Base-by-base conservation (phyloP, 208 protist genomes). In the Crithidia bombi region DNA sequence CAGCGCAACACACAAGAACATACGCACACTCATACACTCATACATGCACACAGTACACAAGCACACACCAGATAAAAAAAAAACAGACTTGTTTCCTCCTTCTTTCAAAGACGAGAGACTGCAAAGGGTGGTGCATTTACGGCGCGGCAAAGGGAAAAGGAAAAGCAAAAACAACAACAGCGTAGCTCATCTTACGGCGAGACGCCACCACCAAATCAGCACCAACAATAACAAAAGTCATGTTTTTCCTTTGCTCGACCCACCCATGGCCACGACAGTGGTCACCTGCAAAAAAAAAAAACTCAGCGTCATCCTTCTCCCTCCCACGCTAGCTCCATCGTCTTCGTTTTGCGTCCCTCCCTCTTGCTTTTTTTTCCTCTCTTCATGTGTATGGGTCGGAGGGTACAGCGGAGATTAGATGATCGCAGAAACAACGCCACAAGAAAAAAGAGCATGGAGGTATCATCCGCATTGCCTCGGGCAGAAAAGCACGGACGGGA, bases 241-340 rank as follows among this genome's bases (percentile, higher is more conserved):
- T 6, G 4, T n/a, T 62, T 46, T 62, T 46, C n/a, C 36, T 43
- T 58, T 43, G n/a, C 36, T 58, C 43, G 39, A n/a, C 11, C 28
- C 14, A 33, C 10, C 47, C 5, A 19, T 17, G 5, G 33, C 3
- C 21, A 12, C 17, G 10, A 19, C 15, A 15, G 30, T 39, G 51
- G 46, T 64, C 17, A 32, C 6, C 25, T 19, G 11, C 6, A 19
- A 59, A 30, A 43, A 43, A 43, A 43, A 43, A 43, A 43, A 14
- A 14, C 38, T 7, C 38, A n/a, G n/a, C n/a, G n/a, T n/a, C n/a
- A n/a, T n/a, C n/a, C n/a, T n/a, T n/a, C n/a, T n/a, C n/a, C n/a
- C n/a, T n/a, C n/a, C n/a, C n/a, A n/a, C 38, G 10, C 38, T 17
- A 7, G 38, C 14, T 43, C 38, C 14, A 17, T 43, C 14, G 14